Evolutionary conservation across 306 rosid genomes (phyloP).

Genomic region (Cucurbita argyrosperma): DNA sequence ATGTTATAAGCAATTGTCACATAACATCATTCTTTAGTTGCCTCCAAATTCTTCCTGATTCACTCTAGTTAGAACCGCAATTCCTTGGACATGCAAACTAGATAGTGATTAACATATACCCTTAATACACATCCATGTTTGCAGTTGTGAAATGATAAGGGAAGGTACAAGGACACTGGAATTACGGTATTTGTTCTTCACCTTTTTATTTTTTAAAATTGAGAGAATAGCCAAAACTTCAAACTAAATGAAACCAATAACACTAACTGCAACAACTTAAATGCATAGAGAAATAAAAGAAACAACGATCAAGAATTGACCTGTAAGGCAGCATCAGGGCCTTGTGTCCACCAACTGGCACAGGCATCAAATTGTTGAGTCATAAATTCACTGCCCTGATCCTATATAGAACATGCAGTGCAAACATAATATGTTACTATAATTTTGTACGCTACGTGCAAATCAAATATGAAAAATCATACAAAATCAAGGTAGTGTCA

Average conservation of each 20-base stretch:
- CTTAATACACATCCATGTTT: not conserved
- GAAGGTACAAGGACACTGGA: not conserved
- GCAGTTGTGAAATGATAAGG: not conserved
- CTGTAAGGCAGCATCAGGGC: conserved; percentile 84
- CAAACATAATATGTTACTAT: not conserved
- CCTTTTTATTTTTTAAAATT: not conserved
- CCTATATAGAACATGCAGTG: conserved; percentile 1
- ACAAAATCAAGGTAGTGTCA: not conserved
- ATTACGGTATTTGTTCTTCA: not conserved
- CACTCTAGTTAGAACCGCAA: not conserved
- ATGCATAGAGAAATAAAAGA: not conserved
- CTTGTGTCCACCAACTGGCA: conserved; percentile 99
- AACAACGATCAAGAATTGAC: conserved; percentile 24
- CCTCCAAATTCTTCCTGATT: not conserved
- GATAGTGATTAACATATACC: not conserved
- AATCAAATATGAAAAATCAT: not conserved
- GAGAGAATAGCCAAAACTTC: not conserved
- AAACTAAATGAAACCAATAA: not conserved
- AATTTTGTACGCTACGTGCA: not conserved
- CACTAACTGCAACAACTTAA: not conserved
- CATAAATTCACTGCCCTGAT: conserved; percentile 39
- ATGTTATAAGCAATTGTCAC: not conserved
- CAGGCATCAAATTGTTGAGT: conserved; percentile 82
- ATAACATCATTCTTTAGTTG: not conserved
- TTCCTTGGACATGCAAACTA: not conserved